phyloP scores from a whole-genome alignment of 495 filamentous ascomycete species.

The Daldinia grandis region DNA sequence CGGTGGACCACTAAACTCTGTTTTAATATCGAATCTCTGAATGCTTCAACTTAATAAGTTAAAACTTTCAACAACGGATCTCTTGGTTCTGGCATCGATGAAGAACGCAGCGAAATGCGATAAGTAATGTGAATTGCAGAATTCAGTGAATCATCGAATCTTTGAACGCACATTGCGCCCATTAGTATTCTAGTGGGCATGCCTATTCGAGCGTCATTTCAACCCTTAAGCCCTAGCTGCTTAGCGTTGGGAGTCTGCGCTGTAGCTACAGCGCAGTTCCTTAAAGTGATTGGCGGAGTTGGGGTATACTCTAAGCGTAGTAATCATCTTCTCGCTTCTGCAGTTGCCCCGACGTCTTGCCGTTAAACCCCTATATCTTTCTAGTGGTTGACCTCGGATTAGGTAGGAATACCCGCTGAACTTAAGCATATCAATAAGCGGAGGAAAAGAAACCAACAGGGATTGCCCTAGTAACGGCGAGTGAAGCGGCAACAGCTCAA shows the following conservation, averaged over 20 bases:
- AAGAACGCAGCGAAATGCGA: constrained; percentile 14
- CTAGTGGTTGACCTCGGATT: constrained; percentile 11
- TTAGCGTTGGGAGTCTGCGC: constrained; percentile 1
- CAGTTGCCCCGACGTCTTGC: neutral
- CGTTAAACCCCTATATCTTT: neutral
- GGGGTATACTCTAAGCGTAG: constrained; percentile 6
- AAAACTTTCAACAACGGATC: constrained; percentile 15
- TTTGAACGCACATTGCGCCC: constrained; percentile 14
- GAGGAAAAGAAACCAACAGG: constrained; percentile 14
- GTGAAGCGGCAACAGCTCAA: constrained; percentile 59
- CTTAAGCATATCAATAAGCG: constrained; percentile 15
- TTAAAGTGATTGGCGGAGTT: constrained; percentile 1
- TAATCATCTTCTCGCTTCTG: constrained; percentile 6
- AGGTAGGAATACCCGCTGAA: constrained; percentile 13
- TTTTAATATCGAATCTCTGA: neutral
- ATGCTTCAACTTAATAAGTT: constrained; percentile 4
- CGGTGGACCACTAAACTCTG: constrained; percentile 5
- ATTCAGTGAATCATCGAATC: constrained; percentile 15
- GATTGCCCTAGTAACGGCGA: constrained; percentile 14
- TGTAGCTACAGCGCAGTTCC: neutral
- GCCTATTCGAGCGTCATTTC: constrained; percentile 12
- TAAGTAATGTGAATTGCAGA: constrained; percentile 14
- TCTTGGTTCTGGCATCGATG: constrained; percentile 14
- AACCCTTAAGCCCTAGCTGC: constrained; percentile 4
- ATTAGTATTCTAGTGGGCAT: constrained; percentile 11